Conservation (phyloP, 2,329 filamentous ascomycete species). For the Aspergillus sp. region DNA sequence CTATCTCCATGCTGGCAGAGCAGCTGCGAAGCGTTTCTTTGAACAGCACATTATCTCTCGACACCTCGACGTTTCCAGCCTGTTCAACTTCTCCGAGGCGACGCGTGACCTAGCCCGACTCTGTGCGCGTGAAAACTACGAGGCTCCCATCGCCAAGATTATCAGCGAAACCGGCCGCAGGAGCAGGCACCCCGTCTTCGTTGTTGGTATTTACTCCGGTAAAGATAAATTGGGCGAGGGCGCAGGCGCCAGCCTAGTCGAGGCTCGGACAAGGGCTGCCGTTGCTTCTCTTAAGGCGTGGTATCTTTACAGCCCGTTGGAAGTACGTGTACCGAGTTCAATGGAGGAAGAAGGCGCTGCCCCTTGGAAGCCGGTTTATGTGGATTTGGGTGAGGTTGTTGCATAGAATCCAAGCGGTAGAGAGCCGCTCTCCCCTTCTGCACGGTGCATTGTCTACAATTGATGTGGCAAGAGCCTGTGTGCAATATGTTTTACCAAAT, state of each 20-base stretch:
- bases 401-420: constrained; percentile 34
- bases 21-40: constrained; percentile 79
- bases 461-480: constrained; percentile 14
- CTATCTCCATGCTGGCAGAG: constrained; percentile 79
- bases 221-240: constrained; percentile 89
- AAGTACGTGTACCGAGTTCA: constrained; percentile 68
- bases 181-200: constrained; percentile 83
- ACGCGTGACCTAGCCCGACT: constrained; percentile 79
- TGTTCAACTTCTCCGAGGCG: constrained; percentile 84
- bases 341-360: constrained; percentile 62
- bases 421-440: constrained; percentile 18
- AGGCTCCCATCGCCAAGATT: constrained; percentile 79
- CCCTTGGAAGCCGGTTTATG: constrained; percentile 66
- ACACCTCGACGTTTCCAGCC: constrained; percentile 68
- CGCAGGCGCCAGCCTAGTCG: constrained; percentile 72
- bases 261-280: constrained; percentile 75
- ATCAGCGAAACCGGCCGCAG: constrained; percentile 85
- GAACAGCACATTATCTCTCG: constrained; percentile 79
- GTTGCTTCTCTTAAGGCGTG: constrained; percentile 87
- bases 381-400: constrained; percentile 72
- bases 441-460: constrained; percentile 7
- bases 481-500: constrained; percentile 28
- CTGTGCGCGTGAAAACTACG: constrained; percentile 87
- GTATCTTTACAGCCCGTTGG: constrained; percentile 87
- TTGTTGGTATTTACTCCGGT: constrained; percentile 92